Conservation (phyloP, 1,284 basidiomycete species). For the Sutorius eximius region DNA sequence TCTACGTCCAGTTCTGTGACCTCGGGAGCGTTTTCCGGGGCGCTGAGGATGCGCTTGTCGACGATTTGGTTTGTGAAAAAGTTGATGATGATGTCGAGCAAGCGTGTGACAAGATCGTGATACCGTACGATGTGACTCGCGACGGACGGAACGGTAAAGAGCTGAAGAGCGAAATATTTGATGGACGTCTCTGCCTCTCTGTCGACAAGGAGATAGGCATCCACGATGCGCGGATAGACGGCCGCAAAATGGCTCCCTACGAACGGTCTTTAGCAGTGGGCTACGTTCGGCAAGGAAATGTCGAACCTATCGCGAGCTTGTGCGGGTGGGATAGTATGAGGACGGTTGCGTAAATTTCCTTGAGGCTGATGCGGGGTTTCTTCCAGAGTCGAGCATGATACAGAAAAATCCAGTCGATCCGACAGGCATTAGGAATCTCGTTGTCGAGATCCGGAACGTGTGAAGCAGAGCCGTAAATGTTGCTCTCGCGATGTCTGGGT, state of each 20-base stretch:
- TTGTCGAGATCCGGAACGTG: conserved; percentile 43
- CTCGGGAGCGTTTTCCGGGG: conserved; percentile 31
- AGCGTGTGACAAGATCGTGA: conserved; percentile 71
- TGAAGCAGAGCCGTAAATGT: conserved; percentile 35
- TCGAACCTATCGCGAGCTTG: conserved; percentile 73
- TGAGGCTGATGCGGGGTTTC: conserved; percentile 73
- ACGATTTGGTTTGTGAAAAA: conserved; percentile 88
- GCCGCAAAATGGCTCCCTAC: conserved; percentile 81
- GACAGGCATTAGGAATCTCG: conserved; percentile 56
- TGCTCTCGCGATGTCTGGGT: conserved; percentile 51
- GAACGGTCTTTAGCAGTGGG: conserved; percentile 8
- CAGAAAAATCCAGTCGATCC: conserved; percentile 74
- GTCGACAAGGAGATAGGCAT: conserved; percentile 88
- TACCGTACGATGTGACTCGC: conserved; percentile 77
- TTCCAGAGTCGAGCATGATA: conserved; percentile 87
- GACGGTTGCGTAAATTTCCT: conserved; percentile 80
- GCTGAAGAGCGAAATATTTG: conserved; percentile 87
- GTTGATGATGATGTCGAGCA: conserved; percentile 79
- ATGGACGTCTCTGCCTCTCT: conserved; percentile 91
- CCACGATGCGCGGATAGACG: conserved; percentile 85
- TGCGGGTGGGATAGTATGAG: conserved; percentile 73
- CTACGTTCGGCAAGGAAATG: conserved; percentile 7
- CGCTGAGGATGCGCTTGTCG: conserved; percentile 62
- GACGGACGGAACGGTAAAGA: conserved; percentile 87
- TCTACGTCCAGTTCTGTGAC: conserved; percentile 68